These are phyloP conservation scores for Vitis hybrid DNA, from an alignment of 177 flowering plant species.

Conservation along the genomic window DNA sequence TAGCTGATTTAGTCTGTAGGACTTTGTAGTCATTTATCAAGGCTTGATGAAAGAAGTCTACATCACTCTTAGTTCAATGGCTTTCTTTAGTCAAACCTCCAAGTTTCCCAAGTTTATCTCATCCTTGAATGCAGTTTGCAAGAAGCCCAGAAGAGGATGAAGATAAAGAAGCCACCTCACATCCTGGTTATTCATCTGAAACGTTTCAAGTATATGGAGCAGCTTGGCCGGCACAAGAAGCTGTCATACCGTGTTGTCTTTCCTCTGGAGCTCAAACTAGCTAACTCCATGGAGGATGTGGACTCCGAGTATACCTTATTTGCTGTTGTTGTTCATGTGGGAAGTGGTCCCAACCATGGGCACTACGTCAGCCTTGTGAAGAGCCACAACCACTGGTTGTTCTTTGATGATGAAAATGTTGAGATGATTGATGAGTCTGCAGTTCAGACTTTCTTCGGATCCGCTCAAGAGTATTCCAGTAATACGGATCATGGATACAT, in stretches of 20 bases:
- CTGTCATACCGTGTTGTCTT: slow-evolving; percentile 85
- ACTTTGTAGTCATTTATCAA: too few species aligned
- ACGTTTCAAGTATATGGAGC: slow-evolving; percentile 91
- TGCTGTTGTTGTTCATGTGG: slow-evolving; percentile 92
- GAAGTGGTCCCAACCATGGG: slow-evolving; percentile 90
- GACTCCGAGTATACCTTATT: slow-evolving; percentile 81
- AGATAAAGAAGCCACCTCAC: slow-evolving; percentile 88
- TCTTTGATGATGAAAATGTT: slow-evolving; percentile 89
- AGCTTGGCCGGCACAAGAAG: slow-evolving; percentile 85
- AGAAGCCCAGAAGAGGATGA: slow-evolving; percentile 96
- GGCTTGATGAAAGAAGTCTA: too few species aligned
- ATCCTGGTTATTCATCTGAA: slow-evolving; percentile 87
- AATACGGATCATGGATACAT: slow-evolving; percentile 93
- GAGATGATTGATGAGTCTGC: slow-evolving; percentile 94
- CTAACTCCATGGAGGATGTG: slow-evolving; percentile 76
- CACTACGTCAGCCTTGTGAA: slow-evolving; percentile 90
- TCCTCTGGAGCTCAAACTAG: slow-evolving; percentile 81
- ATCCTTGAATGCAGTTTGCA: slow-evolving; percentile 50
- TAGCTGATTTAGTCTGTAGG: too few species aligned
- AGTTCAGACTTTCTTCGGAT: slow-evolving; percentile 89
- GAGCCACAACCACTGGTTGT: slow-evolving; percentile 93
- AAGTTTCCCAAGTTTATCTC: too few species aligned
- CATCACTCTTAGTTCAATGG: too few species aligned
- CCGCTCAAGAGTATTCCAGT: slow-evolving; percentile 87
- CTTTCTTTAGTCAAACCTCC: too few species aligned